Base-by-base conservation (phyloP, 305 asterid species). In the Withania somnifera region DNA sequence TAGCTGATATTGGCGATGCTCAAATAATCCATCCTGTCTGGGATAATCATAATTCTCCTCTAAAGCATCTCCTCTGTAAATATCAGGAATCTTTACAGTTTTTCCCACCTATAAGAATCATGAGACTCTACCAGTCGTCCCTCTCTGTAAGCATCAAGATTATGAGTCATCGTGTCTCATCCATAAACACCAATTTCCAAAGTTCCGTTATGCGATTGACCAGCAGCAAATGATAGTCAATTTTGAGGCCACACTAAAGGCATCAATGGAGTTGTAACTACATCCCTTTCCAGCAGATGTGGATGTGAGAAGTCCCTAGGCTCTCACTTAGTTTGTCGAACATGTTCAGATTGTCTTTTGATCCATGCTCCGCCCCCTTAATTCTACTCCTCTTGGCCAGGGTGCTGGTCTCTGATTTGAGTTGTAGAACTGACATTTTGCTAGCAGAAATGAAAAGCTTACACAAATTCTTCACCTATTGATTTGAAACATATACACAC, bases 391-490 rank as follows among this genome's bases (percentile, higher is more conserved):
- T 38, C 26, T 54, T 87, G 57, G 76, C 50, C 0, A 85, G 79
- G 17, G 50, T 81, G 32, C 10, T 78, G 54, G 86, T 83, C 85
- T 84, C 91, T 47, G 86, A 83, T 84, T 77, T 85, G 77, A 61
- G 86, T 28, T 81, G 78, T 76, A 81, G 63, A n/a, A 81, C 82
- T 14, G 82, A 69, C 78, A 83, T 84, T 80, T 84, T 67, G 61
- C 89, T 89, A 56, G 90, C 80, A 64, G 84, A 60, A 30, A 63
- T 52, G 81, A 95, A 93, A 85, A 93, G 88, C 83, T 88, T 85
- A 81, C 98, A 91, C 87, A 93, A 86, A 26, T 88, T 86, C 86
- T 86, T 91, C 81, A 93, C 98, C 98, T 92, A 84, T 83, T 77
- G 78, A 85, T 50, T 75, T 36, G 64, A 75, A 82, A 42, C 77